Conservation (phyloP, 1,139 yeast genomes). For the Lodderomyces theae region DNA sequence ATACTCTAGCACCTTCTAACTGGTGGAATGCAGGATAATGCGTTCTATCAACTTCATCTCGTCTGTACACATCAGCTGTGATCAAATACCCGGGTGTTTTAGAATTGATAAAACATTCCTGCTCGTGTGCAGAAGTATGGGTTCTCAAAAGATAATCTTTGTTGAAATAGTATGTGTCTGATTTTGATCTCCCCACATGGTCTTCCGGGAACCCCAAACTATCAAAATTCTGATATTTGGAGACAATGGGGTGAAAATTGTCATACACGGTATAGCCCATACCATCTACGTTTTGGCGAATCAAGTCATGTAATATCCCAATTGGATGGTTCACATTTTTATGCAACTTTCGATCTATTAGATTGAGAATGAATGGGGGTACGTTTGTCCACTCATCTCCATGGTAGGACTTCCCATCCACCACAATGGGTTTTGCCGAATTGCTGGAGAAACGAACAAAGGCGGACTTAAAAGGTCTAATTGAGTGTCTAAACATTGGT, state of each 20-base stretch:
- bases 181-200: conserved; percentile 90
- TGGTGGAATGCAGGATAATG: conserved; percentile 98
- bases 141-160: conserved; percentile 71
- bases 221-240: conserved; percentile 83
- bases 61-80: conserved; percentile 92
- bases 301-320: conserved; percentile 74
- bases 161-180: conserved; percentile 91
- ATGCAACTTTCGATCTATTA: conserved; percentile 75
- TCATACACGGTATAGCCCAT: conserved; percentile 79
- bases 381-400: conserved; percentile 86
- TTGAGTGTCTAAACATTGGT: conserved; percentile 4
- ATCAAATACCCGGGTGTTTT: conserved; percentile 86
- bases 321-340: conserved; percentile 78
- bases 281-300: conserved; percentile 63
- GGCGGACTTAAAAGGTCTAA: conserved; percentile 2
- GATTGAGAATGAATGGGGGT: conserved; percentile 66
- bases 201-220: conserved; percentile 85
- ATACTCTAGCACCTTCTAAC: conserved; percentile 92
- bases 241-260: conserved; percentile 79
- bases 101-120: conserved; percentile 67
- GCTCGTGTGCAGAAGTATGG: conserved; percentile 96
- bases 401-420: conserved; percentile 52
- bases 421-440: conserved; percentile 28
- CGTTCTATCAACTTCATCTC: conserved; percentile 93
- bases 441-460: conserved; percentile 2